Base-by-base conservation (phyloP, 352 stramenopile species). In the Globisporangium radiosum region DNA sequence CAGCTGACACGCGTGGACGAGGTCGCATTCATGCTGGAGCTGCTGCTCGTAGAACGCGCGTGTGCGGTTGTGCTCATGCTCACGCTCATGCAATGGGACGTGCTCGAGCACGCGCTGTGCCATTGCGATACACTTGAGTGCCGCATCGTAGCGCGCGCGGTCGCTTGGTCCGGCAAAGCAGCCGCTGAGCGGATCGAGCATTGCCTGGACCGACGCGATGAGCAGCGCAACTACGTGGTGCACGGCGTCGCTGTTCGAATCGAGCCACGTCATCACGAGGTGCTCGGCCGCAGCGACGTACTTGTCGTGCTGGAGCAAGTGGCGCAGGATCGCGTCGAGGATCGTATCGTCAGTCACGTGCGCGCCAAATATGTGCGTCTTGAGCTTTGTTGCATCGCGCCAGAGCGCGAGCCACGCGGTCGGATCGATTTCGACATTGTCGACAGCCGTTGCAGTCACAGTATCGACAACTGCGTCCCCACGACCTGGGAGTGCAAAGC, bases 301-400 rank as follows among this genome's bases (percentile, higher is more conserved):
- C 33, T 36, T n/a, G 40, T 68, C 70, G 17, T 69, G 42, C 37
- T 39, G 59, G 7, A 87, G 67, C 10, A 91, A 55, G 43, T 85
- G 76, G 36, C 70, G 71, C 39, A 88, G 60, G 43, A 91, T 73
- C 10, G 74, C 58, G 15, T 76, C 71, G 6, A 89, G 59, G 25
- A 91, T 84, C 25, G 58, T 63, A 47, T 91, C 72, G 60, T 87
- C 72, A 13, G 57, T 75, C 1, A 89, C 43, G 15, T 72, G 69
- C 36, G 86, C 79, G 2, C 77, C 79, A 67, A 91, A 88, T 6
- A 83, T 69, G 60, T 88, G 81, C 7, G 78, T 77, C 67, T 91
- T 87, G 19, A 91, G 59, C 54, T 87, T 82, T 37, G 78, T 25
- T n/a, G 72, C 78, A 56, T 91, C 79, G 50, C 78, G 72, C 60